A percentile compares a stretch with the other conserved stretches of the same genome.
Conservation (phyloP, 1,284 basidiomycete species). For the Ganoderma boninense region DNA sequence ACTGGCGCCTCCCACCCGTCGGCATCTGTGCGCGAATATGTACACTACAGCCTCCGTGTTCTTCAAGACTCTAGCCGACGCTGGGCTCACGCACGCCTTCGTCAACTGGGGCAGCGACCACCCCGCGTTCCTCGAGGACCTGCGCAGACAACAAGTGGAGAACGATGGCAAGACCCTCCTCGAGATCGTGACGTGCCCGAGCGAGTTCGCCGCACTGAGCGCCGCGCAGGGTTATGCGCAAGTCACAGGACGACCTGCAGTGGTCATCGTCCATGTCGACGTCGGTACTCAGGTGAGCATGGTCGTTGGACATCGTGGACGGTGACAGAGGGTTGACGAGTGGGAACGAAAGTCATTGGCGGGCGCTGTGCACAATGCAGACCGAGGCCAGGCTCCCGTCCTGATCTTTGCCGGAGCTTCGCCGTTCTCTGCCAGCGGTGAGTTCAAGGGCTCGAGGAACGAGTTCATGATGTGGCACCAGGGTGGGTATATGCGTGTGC, state of each 20-base stretch:
- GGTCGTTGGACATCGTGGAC: neutral
- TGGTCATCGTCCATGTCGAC: conserved; percentile 78
- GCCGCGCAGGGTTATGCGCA: conserved; percentile 78
- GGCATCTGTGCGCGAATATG: conserved; percentile 38
- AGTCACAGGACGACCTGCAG: conserved; percentile 69
- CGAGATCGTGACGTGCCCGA: conserved; percentile 69
- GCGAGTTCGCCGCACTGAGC: conserved; percentile 77
- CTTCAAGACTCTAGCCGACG: conserved; percentile 59
- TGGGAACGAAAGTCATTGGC: conserved; percentile 58
- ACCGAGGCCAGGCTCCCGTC: conserved; percentile 64
- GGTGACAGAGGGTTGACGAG: neutral
- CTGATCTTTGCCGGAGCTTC: conserved; percentile 76
- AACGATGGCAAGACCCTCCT: conserved; percentile 48
- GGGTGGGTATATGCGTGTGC: conserved; percentile 48
- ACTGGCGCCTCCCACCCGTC: neutral
- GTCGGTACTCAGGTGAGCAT: conserved; percentile 73
- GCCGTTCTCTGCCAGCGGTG: conserved; percentile 61
- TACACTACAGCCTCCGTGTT: conserved; percentile 67
- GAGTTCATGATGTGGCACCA: conserved; percentile 79
- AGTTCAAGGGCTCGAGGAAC: conserved; percentile 67
- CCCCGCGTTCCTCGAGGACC: conserved; percentile 71
- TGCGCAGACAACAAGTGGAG: conserved; percentile 59
- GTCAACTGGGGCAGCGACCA: conserved; percentile 81
- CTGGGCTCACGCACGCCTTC: conserved; percentile 73
- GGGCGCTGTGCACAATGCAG: conserved; percentile 75